phyloP scores from a whole-genome alignment of 1,284 basidiomycete species.

The Rhizopogon parksii region DNA sequence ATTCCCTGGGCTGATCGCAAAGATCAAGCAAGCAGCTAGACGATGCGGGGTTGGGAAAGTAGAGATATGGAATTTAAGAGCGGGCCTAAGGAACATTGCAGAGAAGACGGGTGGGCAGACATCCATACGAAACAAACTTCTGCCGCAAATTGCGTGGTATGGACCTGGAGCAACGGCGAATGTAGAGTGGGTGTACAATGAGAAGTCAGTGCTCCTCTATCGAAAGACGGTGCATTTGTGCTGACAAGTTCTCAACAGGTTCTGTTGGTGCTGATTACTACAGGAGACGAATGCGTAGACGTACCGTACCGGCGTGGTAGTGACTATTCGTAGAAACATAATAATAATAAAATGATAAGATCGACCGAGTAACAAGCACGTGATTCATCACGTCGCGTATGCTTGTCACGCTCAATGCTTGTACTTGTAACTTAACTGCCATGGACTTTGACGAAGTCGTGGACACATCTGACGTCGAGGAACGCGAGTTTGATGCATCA shows the following conservation, averaged over 20 bases:
- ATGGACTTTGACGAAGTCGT: slow-evolving; percentile 39
- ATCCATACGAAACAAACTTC: slow-evolving; percentile 37
- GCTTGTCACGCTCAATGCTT: background rate
- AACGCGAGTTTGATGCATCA: slow-evolving; percentile 34
- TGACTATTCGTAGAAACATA: too few species aligned
- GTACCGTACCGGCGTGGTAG: too few species aligned
- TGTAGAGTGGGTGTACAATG: slow-evolving; percentile 50
- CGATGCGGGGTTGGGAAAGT: slow-evolving; percentile 36
- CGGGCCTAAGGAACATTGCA: slow-evolving; percentile 30
- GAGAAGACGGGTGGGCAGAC: slow-evolving; percentile 33
- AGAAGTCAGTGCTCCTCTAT: slow-evolving; percentile 33
- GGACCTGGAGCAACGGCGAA: slow-evolving; percentile 32
- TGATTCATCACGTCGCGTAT: background rate
- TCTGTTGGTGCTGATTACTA: slow-evolving; percentile 16
- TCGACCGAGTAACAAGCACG: background rate
- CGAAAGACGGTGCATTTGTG: background rate
- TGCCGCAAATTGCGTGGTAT: slow-evolving; percentile 56
- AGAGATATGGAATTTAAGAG: slow-evolving; percentile 50
- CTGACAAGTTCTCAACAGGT: slow-evolving; percentile 10
- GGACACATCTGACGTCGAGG: slow-evolving; percentile 58
- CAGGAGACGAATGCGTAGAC: too few species aligned
- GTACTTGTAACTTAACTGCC: background rate
- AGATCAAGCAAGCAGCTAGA: slow-evolving; percentile 34
- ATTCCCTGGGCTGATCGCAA: slow-evolving; percentile 35
- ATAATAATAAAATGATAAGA: too few species aligned